Evolutionary conservation across 2,329 filamentous ascomycete species (phyloP).

Genomic region (Grosmannia penicillata): DNA sequence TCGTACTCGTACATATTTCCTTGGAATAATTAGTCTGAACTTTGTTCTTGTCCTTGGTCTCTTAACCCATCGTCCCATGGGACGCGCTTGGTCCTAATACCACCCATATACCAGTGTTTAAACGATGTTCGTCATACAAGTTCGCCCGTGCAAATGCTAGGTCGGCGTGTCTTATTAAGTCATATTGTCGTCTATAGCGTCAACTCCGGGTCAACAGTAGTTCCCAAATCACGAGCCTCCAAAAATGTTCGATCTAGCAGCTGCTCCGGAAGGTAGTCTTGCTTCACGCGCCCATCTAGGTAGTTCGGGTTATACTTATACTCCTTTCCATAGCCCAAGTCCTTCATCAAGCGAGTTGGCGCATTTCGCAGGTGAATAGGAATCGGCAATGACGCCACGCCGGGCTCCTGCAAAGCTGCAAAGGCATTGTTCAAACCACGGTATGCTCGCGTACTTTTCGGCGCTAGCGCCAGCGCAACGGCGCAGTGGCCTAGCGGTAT

Average conservation of each 20-base stretch:
- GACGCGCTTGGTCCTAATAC: no score
- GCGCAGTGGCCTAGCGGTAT: constrained; percentile 84
- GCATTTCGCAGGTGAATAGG: constrained; percentile 85
- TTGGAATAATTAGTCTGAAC: no score
- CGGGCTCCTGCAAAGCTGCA: constrained; percentile 66
- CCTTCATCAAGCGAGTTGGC: constrained; percentile 83
- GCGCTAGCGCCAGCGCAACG: constrained; percentile 64
- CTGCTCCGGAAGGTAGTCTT: constrained; percentile 79
- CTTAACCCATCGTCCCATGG: no score
- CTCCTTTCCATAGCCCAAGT: constrained; percentile 74
- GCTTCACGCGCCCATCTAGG: constrained; percentile 61
- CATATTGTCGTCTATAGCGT: constrained; percentile 16
- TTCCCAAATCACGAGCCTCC: constrained; percentile 67
- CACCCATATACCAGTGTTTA: no score
- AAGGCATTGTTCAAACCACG: constrained; percentile 68
- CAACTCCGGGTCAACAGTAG: constrained; percentile 58
- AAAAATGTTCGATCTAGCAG: constrained; percentile 59
- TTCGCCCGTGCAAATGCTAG: no score
- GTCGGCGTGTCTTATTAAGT: no score
- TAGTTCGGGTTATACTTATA: constrained; percentile 98
- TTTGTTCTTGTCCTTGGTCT: no score
- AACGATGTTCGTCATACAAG: no score
- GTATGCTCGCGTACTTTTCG: constrained; percentile 81
- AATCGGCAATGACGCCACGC: constrained; percentile 65
- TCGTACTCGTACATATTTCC: no score